These are phyloP conservation scores for Vitis rupestris DNA, from an alignment of 164 flowering plant genomes.

Conservation along the genomic window DNA sequence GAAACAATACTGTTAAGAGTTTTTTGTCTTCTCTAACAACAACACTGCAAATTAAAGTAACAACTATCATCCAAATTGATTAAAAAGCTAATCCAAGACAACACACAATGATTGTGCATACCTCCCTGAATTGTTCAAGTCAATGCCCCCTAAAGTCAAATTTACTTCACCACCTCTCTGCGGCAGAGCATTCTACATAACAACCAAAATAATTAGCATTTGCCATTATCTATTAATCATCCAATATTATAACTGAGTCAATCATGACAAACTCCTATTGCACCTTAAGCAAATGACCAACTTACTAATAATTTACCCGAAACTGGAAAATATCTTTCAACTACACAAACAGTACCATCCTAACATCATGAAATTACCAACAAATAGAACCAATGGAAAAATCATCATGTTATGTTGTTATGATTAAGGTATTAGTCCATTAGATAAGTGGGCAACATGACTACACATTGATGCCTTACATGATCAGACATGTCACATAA, in stretches of 20 bases:
- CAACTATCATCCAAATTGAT: conserved; percentile 9
- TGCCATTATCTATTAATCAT: too few species aligned
- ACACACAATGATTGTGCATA: conserved; percentile 24
- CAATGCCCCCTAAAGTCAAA: conserved; percentile 96
- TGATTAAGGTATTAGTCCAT: not conserved
- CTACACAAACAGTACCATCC: not conserved
- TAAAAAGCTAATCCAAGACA: not conserved
- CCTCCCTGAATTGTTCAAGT: conserved; percentile 98
- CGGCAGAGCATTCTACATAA: conserved; percentile 79
- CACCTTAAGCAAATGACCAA: not conserved
- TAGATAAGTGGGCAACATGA: not conserved
- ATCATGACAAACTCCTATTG: not conserved
- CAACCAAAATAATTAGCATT: conserved; percentile 12
- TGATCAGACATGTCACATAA: too few species aligned
- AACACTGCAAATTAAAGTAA: conserved; percentile 56
- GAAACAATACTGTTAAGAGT: conserved; percentile 89
- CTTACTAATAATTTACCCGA: not conserved
- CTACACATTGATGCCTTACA: too few species aligned
- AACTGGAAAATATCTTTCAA: not conserved
- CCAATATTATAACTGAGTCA: too few species aligned
- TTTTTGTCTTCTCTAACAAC: conserved; percentile 97
- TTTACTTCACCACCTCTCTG: conserved; percentile 98
- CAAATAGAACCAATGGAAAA: not conserved
- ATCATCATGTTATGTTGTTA: not conserved
- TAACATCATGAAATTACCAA: not conserved